Percentiles rank a stretch among this genome's conserved stretches.
phyloP scores from a whole-genome alignment of 768 basidiomycete species.

The Multifurca ochricompacta region DNA sequence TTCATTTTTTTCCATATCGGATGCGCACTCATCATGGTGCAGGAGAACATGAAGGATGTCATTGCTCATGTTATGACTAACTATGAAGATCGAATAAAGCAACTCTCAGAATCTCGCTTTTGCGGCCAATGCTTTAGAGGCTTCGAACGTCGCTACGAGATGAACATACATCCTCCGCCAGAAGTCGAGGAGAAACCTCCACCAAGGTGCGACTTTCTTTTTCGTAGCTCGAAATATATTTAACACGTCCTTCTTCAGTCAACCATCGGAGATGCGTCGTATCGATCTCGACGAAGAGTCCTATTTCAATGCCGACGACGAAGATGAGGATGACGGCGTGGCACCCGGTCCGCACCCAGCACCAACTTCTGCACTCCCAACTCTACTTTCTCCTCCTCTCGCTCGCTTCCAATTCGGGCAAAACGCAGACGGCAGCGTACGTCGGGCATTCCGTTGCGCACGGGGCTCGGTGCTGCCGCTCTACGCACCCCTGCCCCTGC shows the following conservation, averaged over 20 bases:
- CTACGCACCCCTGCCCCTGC: constrained; percentile 14
- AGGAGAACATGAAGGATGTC: constrained; percentile 86
- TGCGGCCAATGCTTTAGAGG: constrained; percentile 61
- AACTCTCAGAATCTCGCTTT: constrained; percentile 51
- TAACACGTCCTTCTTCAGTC: neutral
- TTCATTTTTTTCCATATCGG: neutral
- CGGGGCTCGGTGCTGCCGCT: constrained; percentile 39
- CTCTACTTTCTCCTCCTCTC: constrained; percentile 24
- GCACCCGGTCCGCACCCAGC: constrained; percentile 23
- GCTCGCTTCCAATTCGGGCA: constrained; percentile 21
- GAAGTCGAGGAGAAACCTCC: constrained; percentile 37
- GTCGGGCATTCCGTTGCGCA: constrained; percentile 34
- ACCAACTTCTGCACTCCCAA: constrained; percentile 1
- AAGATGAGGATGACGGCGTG: constrained; percentile 38
- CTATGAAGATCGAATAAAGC: constrained; percentile 58
- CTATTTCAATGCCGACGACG: constrained; percentile 89
- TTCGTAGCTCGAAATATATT: neutral
- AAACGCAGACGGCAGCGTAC: constrained; percentile 29
- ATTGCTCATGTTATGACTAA: constrained; percentile 78
- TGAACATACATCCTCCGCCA: constrained; percentile 78
- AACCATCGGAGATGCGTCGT: constrained; percentile 31
- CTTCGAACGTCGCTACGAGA: constrained; percentile 80
- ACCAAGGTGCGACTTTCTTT: constrained; percentile 30
- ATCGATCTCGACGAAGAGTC: constrained; percentile 80
- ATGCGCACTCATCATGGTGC: constrained; percentile 12